Base-by-base conservation (phyloP, 2,329 filamentous ascomycete species). In the Cordyceps javanica region DNA sequence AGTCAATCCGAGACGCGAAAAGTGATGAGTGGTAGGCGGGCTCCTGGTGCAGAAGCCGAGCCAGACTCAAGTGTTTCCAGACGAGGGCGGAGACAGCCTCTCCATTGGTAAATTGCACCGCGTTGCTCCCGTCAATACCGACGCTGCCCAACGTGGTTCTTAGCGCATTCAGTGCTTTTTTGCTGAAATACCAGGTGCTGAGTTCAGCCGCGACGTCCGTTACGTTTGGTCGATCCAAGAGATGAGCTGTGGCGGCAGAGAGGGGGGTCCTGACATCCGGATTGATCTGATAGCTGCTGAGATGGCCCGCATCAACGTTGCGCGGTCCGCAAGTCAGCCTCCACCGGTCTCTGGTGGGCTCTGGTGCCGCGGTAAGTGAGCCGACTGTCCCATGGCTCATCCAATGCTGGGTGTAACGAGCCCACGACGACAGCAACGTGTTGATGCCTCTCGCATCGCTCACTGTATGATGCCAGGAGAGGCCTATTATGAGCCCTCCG, bases 1-100 rank as follows among this genome's bases (percentile, higher is more conserved):
- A 45, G 25, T 45, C 42, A 16, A 45, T 45, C 4, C 42, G 42
- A 21, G 42, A 16, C 13, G 23, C 21, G 19, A 45, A 45, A 11
- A 45, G 42, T 9, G 42, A 45, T 16, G 42, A 26, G 5, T 25
- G 14, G 13, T 45, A 13, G 21, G 42, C 19, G 11, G 5, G 32
- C 3, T 23, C 16, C 11, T 54, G n/a, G 25, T 54, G 19, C n/a
- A 54, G n/a, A 3, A 30, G 26, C 16, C 50, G 50, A 25, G 50
- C 50, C 38, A 39, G 36, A 8, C 50, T 54, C 38, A 54, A 21
- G 36, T 54, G 50, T 19, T 54, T 54, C 50, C 50, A 54, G 36
- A 54, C 36, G 19, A 54, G 32, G 3, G 50, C 50, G 19, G 50
- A 39, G 23, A 54, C 50, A 9, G 34, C 50, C 25, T 54, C 50